Evolutionary conservation across 2,329 filamentous ascomycete genomes (phyloP).

Genomic region (Hypoxylon sp.): DNA sequence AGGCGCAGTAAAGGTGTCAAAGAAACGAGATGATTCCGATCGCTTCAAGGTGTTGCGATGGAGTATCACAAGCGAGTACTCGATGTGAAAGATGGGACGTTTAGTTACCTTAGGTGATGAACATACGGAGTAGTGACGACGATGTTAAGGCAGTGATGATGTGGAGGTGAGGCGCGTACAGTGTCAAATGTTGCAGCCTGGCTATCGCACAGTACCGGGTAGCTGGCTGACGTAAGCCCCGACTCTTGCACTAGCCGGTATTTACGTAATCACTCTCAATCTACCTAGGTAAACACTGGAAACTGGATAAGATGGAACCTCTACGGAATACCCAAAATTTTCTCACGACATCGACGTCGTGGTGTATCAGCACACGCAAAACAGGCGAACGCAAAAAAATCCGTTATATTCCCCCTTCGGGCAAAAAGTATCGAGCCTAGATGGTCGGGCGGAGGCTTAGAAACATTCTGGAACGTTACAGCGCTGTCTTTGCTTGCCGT

Average conservation of each 20-base stretch:
- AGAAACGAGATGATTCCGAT: background rate
- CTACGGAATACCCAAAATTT: background rate
- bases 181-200: slow-evolving; percentile 25
- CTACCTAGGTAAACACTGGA: too few species aligned
- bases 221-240: background rate
- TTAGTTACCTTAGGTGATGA: background rate
- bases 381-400: background rate
- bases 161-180: slow-evolving; percentile 21
- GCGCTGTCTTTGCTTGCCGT: slow-evolving; percentile 20
- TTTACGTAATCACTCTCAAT: too few species aligned
- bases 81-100: background rate
- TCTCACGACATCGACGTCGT: background rate
- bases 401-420: slow-evolving; percentile 26
- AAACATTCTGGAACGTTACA: slow-evolving; percentile 40
- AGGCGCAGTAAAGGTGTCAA: too few species aligned
- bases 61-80: background rate
- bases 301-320: too few species aligned
- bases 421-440: background rate
- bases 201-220: background rate
- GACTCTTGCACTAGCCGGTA: too few species aligned
- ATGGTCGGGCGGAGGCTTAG: slow-evolving; percentile 1
- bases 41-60: background rate
- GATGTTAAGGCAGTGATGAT: background rate
- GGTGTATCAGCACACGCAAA: slow-evolving; percentile 25
- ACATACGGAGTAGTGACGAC: slow-evolving; percentile 1